phyloP scores from a whole-genome alignment of 1,284 basidiomycete species.

The Earliella scabrosa region DNA sequence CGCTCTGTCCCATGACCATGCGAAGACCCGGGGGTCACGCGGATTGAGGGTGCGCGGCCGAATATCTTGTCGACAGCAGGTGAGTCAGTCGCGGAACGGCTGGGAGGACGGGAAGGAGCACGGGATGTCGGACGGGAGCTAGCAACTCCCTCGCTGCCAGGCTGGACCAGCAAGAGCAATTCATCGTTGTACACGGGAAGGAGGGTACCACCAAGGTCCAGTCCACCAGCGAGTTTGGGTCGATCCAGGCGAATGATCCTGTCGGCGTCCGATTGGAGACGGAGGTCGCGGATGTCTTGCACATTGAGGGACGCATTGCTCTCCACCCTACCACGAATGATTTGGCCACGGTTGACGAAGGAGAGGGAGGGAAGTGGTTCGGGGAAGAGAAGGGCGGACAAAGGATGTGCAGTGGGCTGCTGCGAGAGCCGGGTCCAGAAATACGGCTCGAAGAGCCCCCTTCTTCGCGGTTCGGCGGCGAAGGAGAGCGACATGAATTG shows the following conservation, averaged over 20 bases:
- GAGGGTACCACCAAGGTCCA: conserved; percentile 66
- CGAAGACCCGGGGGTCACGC: conserved; percentile 70
- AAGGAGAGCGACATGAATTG: conserved; percentile 80
- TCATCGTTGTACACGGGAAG: conserved; percentile 78
- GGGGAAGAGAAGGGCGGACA: conserved; percentile 74
- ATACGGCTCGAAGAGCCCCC: conserved; percentile 73
- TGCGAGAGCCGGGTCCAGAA: conserved; percentile 62
- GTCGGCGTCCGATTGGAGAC: conserved; percentile 35
- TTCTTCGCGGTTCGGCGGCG: conserved; percentile 71
- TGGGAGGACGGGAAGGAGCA: conserved; percentile 65
- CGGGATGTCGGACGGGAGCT: conserved; percentile 62
- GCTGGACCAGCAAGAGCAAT: conserved; percentile 67
- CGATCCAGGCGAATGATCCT: conserved; percentile 18
- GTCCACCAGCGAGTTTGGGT: conserved; percentile 24
- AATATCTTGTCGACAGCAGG: conserved; percentile 45
- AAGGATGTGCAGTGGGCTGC: conserved; percentile 48
- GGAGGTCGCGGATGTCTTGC: conserved; percentile 51
- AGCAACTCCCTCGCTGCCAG: conserved; percentile 42
- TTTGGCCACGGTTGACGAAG: conserved; percentile 65
- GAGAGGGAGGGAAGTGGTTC: conserved; percentile 70
- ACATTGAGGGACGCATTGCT: conserved; percentile 53
- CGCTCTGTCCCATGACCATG: conserved; percentile 69
- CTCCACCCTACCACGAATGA: conserved; percentile 68
- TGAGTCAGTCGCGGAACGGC: conserved; percentile 50
- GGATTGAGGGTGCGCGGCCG: conserved; percentile 68